phyloP scores from a whole-genome alignment of 495 filamentous ascomycete species.

The Penicillium ochrochloron region DNA sequence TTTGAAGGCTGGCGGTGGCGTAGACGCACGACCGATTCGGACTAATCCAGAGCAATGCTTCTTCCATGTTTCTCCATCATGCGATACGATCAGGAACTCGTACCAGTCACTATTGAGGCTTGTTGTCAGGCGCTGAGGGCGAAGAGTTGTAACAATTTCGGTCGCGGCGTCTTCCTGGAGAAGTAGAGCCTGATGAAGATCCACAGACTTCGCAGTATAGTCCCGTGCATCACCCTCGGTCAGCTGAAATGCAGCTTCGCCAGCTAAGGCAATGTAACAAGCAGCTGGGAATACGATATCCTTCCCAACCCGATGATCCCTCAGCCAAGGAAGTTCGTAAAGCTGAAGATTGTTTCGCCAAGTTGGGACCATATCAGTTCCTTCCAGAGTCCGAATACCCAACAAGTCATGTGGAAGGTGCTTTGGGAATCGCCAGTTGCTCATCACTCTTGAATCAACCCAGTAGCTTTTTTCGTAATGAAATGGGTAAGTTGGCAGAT shows the following conservation, averaged over 20 bases:
- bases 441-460: background rate
- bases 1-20: background rate
- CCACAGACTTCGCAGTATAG: background rate
- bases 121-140: constrained; percentile 37
- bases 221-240: background rate
- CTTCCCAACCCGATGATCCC: constrained; percentile 45
- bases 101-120: constrained; percentile 47
- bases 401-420: background rate
- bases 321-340: constrained; percentile 53
- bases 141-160: constrained; percentile 46
- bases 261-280: constrained; percentile 52
- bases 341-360: constrained; percentile 34
- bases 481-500: background rate
- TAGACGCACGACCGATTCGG: background rate
- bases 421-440: background rate
- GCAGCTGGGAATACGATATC: constrained; percentile 53
- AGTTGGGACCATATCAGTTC: background rate
- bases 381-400: background rate
- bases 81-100: constrained; percentile 50
- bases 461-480: background rate
- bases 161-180: constrained; percentile 1
- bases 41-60: background rate
- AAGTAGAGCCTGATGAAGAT: background rate
- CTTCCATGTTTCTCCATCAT: constrained; percentile 34
- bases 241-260: constrained; percentile 49